Base-by-base conservation (phyloP, 1,139 yeast genomes). In the Blastobotrys petasosporus region DNA sequence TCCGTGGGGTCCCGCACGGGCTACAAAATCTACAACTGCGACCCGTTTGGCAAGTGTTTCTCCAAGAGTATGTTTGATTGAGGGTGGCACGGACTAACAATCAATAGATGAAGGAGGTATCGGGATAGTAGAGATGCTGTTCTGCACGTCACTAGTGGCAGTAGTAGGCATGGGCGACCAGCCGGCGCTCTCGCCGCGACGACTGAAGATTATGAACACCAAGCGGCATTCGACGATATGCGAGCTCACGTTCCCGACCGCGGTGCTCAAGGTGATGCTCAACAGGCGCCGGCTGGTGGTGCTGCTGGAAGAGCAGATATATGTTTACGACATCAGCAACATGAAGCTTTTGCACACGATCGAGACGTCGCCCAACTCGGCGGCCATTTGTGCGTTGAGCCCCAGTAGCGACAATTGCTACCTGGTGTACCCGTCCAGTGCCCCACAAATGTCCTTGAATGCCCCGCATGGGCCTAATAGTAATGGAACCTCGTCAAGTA, bases 301-400 rank as follows among this genome's bases (percentile, higher is more conserved):
- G 10, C 72, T 87, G 25, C 70, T 92, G 46, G 88, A 83, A 55
- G 88, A 84, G 52, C 95, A 90, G 62, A 82, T 92, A 7, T 88
- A 85, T 65, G 78, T 92, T 43, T 92, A 92, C 64, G 97, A 92
- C 60, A 83, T 92, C 37, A 74, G 82, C 40, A 85, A 83, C 56
- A 88, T 92, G 97, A 81, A 82, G 58, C 71, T 92, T 37, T 68
- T 92, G 42, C 95, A 88, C 63, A 87, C 94, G 0, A 82, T 92
- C 44, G 97, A 90, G 59, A 85, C 94, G 0, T 74, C 82, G 33
- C 79, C 87, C n/a, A 83, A 85, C 58, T 69, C 77, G 0, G 46
- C 46, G 10, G 73, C 71, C 10, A 64, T 79, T 8, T 75, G 80
- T 54, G 79, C 90, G 0, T 65, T 85, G 38, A 81, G 95, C 0